Evolutionary conservation across 2,329 filamentous ascomycete species (phyloP).

Genomic region (Colletotrichum filicis): DNA sequence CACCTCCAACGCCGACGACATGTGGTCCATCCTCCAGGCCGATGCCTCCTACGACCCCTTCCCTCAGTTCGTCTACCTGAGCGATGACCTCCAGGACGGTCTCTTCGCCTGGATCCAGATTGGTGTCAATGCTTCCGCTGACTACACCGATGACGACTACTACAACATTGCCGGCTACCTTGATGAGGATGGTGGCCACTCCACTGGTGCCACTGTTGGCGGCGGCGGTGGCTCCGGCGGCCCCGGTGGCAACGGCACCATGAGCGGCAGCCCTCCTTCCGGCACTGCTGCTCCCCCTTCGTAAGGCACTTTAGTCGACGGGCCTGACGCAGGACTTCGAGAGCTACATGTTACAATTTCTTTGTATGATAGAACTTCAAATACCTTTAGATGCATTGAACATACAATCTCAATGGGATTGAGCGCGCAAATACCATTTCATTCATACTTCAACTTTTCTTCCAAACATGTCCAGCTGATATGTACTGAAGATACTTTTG

Average conservation of each 20-base stretch:
- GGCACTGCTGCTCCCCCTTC: constrained; percentile 14
- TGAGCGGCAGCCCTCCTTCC: constrained; percentile 18
- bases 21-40: constrained; percentile 51
- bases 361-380: not conserved
- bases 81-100: constrained; percentile 62
- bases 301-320: not conserved
- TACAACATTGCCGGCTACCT: constrained; percentile 26
- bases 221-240: constrained; percentile 13
- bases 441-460: not conserved
- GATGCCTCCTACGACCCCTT: constrained; percentile 61
- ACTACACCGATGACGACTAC: constrained; percentile 32
- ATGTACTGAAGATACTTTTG: too few relatives aligned
- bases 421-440: not conserved
- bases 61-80: constrained; percentile 67
- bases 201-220: not conserved
- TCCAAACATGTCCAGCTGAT: rapidly evolving
- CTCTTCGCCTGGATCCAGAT: constrained; percentile 66
- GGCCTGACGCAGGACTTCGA: not conserved
- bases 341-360: not conserved
- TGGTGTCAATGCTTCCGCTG: constrained; percentile 54
- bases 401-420: constrained; percentile 4
- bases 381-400: constrained; percentile 17
- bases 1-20: constrained; percentile 64
- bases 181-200: constrained; percentile 27
- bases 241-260: constrained; percentile 14